Evolutionary conservation across 2,329 filamentous ascomycete species (phyloP).

Genomic region (Gremmenia infestans): DNA sequence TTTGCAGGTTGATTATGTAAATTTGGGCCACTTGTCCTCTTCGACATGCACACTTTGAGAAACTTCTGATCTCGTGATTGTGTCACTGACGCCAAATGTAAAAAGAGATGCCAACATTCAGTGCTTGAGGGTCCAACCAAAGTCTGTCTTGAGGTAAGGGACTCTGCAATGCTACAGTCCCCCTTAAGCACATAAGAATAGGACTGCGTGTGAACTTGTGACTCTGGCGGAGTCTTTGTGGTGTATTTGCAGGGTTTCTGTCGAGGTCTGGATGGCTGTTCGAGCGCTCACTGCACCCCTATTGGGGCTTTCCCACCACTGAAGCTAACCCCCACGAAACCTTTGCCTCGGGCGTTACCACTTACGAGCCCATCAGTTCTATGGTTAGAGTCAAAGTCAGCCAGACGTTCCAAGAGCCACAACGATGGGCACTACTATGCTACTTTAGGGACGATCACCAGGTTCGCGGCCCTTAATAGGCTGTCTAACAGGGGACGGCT

Average conservation of each 20-base stretch:
- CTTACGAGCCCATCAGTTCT: too few relatives aligned
- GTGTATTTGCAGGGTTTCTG: background rate
- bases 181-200: background rate
- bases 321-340: constrained; percentile 11
- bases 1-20: constrained; percentile 18
- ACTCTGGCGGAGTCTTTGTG: background rate
- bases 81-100: background rate
- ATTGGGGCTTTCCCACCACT: background rate
- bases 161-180: background rate
- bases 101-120: background rate
- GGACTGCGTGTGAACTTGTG: background rate
- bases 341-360: background rate
- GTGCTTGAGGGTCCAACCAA: background rate
- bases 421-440: constrained; percentile 16
- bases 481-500: constrained; percentile 3
- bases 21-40: constrained; percentile 8
- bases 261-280: background rate
- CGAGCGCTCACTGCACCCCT: background rate
- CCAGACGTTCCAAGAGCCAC: constrained; percentile 14
- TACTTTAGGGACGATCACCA: constrained; percentile 17
- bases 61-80: constrained; percentile 11
- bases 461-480: constrained; percentile 1
- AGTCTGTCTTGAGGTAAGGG: background rate
- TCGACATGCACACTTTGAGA: background rate
- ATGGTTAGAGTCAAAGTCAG: background rate